Evolutionary conservation across 306 rosid genomes (phyloP), one percentile per base, ranked within the genome.

Genomic region (Potentilla sterilis): DNA sequence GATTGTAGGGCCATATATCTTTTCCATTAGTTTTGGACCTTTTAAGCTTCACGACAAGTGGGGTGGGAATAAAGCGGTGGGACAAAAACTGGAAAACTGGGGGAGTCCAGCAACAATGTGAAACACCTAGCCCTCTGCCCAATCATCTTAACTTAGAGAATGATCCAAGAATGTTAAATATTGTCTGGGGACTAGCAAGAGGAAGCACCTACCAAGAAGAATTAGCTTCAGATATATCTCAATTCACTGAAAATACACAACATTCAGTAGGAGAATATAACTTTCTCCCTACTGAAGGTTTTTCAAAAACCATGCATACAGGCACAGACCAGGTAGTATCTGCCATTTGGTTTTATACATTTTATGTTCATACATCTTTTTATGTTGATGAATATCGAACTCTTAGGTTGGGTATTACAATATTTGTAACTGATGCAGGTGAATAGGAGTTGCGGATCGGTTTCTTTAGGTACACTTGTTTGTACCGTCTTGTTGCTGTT

Each of bases 21-120:
- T 91, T 94, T 80, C 96, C 98, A 3, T 75, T 90, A 84, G 80
- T 75, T 79, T 86, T 94, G 88, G 97, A 94, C 69, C 78, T 85
- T 57, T 81, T 37, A 47, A 76, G 89, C 48, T 94, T 92, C 92
- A 87, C 82, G 86, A 87, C 89, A 32, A 87, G 82, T 67, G 86
- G 83, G 74, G 88, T 83, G 57, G 90, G 87, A 82, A 81, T 83
- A 77, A 86, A 83, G 57, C 72, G 78, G 44, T 75, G 57, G 78
- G 84, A 81, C 19, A 79, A 65, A 73, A 84, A 58, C 81, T 47
- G 76, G 75, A 86, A 61, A 75, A 79, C 72, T 83, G 67, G 80
- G 70, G 67, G 81, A 47, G 62, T 61, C 41, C 78, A 63, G 38
- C 72, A n/a, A 61, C 86, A 70, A 34, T 12, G 41, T 70, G 75